These are phyloP conservation scores for Phytopythium oedochilum DNA, from an alignment of 352 stramenopile species.

Conservation along the genomic window DNA sequence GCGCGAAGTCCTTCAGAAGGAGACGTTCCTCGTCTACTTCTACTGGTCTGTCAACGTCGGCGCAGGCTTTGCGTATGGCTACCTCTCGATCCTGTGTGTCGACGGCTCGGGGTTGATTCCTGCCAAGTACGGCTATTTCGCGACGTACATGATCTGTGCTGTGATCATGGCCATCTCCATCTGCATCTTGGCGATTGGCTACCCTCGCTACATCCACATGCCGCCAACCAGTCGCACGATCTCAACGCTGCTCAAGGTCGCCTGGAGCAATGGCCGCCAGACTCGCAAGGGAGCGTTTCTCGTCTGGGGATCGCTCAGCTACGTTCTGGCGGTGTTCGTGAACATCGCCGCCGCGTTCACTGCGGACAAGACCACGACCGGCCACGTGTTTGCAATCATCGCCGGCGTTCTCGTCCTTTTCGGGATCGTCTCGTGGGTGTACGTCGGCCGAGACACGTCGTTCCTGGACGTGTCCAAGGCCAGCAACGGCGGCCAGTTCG, in stretches of 20 bases:
- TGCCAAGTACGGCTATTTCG: conserved; percentile 72
- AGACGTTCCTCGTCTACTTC: conserved; percentile 77
- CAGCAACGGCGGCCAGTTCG: conserved; percentile 31
- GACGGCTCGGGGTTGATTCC: conserved; percentile 58
- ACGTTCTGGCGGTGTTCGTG: conserved; percentile 30
- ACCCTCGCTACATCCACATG: conserved; percentile 43
- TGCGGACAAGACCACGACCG: conserved; percentile 7
- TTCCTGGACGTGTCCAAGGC: conserved; percentile 46
- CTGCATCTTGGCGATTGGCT: conserved; percentile 29
- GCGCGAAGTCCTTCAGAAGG: conserved; percentile 36
- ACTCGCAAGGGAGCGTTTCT: conserved; percentile 24
- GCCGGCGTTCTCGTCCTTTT: conserved; percentile 26
- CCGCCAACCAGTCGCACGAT: conserved; percentile 27
- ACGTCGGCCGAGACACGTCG: conserved; percentile 31
- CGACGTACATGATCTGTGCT: conserved; percentile 56
- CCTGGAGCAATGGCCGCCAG: conserved; percentile 13
- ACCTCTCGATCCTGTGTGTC: conserved; percentile 67
- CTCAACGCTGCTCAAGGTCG: conserved; percentile 31
- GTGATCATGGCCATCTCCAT: conserved; percentile 32
- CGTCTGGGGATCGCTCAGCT: conserved; percentile 19
- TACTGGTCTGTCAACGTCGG: conserved; percentile 80
- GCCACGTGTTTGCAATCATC: conserved; percentile 42
- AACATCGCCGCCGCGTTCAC: conserved; percentile 53
- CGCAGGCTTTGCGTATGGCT: conserved; percentile 60
- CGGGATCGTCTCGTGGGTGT: conserved; percentile 42